Evolutionary conservation across 2,329 filamentous ascomycete genomes (phyloP), one percentile per base, ranked within the genome.

Genomic region (Nothomitra cinnamomea): DNA sequence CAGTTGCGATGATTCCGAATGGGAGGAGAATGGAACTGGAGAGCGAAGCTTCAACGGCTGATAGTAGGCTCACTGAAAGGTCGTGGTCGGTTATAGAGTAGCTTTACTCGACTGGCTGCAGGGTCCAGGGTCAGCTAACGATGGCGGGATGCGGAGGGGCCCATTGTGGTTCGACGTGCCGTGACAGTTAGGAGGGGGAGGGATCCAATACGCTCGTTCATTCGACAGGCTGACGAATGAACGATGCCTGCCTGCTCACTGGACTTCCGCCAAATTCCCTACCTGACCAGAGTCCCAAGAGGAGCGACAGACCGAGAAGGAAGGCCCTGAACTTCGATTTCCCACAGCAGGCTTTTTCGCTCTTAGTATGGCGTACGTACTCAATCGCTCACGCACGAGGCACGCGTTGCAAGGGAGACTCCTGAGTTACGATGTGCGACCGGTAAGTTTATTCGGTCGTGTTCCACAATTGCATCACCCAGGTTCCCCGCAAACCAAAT

Each of bases 71-170:
- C 28, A 28, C 43, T 13, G n/a, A 25, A 48, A 28, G 32, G 32
- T 49, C 24, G 43, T 22, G 43, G 5, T 22, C 24, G 45, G 45
- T 28, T 15, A 12, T 32, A 49, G 45, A 32, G 28, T 32, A 49
- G 45, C 45, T 49, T 12, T 28, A 49, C 22, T 48, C 42, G 10
- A 45, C 42, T 45, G 17, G 13, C 42, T 45, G 42, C 42, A 48
- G 10, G n/a, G 25, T 28, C 45, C 45, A 49, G 45, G 45, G 25
- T 49, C 45, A 48, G 43, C n/a, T 15, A 49, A 49, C 45, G 45
- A 49, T 49, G 45, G 43, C 45, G 45, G 45, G 45, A 49, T 49
- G 45, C 45, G 45, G 45, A 49, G 45, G 45, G 21, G 28, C 24
- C 45, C 24, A 28, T 49, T 49, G n/a, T 49, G 19, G 38, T 49